Percentiles rank a stretch among this genome's conserved stretches.
Evolutionary conservation across 345 rosid genomes (phyloP).

Genomic region (Erucastrum elatum): DNA sequence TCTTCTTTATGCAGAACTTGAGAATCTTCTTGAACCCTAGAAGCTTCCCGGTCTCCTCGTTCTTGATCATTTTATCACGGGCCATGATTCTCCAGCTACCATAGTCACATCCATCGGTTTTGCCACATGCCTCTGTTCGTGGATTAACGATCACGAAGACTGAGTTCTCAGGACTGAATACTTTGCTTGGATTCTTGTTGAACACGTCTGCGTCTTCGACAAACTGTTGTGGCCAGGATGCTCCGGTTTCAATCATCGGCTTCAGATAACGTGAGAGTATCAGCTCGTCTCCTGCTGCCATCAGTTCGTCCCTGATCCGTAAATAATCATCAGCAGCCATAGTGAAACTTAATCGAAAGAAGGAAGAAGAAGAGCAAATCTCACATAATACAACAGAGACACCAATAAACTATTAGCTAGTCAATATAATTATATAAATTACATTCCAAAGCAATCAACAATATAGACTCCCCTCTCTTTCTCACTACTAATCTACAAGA

Average conservation of each 20-base stretch:
- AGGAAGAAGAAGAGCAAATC: too few species aligned
- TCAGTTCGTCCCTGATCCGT: not conserved
- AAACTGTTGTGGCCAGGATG: not conserved
- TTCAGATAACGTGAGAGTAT: not conserved
- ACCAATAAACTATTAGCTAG: conserved; percentile 15
- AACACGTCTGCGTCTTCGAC: not conserved
- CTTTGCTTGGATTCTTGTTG: conserved; percentile 14
- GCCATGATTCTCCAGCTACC: conserved; percentile 19
- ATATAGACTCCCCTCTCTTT: not conserved
- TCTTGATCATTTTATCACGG: conserved; percentile 1
- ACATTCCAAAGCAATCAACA: conserved; percentile 22
- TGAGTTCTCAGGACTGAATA: not conserved
- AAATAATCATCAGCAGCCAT: not conserved
- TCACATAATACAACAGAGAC: conserved; percentile 26
- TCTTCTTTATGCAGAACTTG: not conserved
- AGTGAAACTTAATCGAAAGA: not conserved
- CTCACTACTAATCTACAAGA: conserved; percentile 29
- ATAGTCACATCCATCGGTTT: not conserved
- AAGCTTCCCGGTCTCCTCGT: not conserved
- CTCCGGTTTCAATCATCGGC: not conserved
- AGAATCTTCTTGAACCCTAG: conserved; percentile 29
- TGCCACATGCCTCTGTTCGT: not conserved
- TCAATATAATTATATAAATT: conserved; percentile 22
- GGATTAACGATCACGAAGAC: not conserved
- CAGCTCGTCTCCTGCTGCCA: not conserved